These are phyloP conservation scores for Hibiscus syriacus DNA, from an alignment of 345 rosid genomes.

Conservation along the genomic window DNA sequence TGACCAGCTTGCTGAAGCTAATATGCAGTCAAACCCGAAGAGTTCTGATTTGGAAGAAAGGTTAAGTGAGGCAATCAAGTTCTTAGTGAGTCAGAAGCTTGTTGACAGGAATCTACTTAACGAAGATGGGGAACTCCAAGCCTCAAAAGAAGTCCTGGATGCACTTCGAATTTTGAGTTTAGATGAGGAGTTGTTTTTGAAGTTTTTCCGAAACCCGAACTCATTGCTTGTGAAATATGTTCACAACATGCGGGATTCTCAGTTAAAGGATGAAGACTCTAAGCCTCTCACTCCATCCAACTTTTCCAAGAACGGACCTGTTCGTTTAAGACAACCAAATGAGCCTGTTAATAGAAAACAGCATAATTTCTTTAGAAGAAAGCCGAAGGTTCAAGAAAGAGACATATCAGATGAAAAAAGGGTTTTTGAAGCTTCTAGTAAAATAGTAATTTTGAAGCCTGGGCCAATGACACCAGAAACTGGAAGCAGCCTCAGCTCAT, in stretches of 20 bases:
- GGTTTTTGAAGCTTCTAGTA: no score
- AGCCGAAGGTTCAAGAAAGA: no score
- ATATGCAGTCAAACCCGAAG: conserved; percentile 23
- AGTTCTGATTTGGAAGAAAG: conserved; percentile 53
- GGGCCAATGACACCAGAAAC: conserved; percentile 38
- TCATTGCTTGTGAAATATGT: conserved; percentile 42
- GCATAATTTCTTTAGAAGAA: no score
- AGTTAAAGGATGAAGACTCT: conserved; percentile 27
- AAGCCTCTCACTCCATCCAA: conserved; percentile 28
- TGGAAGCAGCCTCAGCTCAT: conserved; percentile 26
- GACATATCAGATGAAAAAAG: no score
- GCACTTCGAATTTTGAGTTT: conserved; percentile 69
- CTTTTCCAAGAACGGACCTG: conserved; percentile 26
- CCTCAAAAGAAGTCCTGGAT: conserved; percentile 64
- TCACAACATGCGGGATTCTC: conserved; percentile 39
- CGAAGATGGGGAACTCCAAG: conserved; percentile 38
- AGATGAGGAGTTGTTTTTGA: conserved; percentile 71
- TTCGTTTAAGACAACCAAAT: conserved; percentile 25
- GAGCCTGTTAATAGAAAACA: conserved; percentile 35
- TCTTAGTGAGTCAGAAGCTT: conserved; percentile 61
- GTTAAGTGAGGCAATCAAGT: conserved; percentile 60
- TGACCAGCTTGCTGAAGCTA: conserved; percentile 27
- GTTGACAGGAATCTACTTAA: conserved; percentile 35
- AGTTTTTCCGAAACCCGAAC: conserved; percentile 69
- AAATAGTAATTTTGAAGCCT: no score